Evolutionary conservation across 2,329 filamentous ascomycete genomes (phyloP), one percentile per base, ranked within the genome.

Genomic region (Amauroascus niger): DNA sequence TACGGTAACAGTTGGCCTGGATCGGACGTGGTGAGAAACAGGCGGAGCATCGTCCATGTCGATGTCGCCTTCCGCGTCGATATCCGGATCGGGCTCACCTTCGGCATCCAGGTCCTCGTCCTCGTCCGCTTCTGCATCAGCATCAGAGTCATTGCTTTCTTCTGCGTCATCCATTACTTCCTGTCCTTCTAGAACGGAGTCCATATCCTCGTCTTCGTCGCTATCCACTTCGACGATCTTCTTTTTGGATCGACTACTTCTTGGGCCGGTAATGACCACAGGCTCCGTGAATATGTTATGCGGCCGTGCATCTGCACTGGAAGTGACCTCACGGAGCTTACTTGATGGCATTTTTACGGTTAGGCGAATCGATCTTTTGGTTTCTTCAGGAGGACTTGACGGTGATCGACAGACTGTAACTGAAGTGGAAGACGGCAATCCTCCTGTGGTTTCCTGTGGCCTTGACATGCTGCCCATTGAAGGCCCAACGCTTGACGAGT

Each of bases 311-410:
- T 59, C 57, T 54, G 60, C 60, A 55, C 64, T 61, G 45, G 64
- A 65, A 45, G 70, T 76, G 24, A 71, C 73, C 59, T 76, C 74
- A 30, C 74, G 73, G 52, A 76, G 63, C 62, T 74, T 76, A 61
- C 67, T 74, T 18, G 73, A 69, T 16, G 74, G 71, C 69, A 76
- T 75, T 59, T 73, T 77, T 49, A 77, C 69, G 5, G 71, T 76
- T 52, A 77, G 61, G 57, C 69, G 70, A 46, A 77, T 70, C 39
- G 72, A 72, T 61, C 66, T 70, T 55, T 64, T 64, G 16, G 60
- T 57, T 52, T 72, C 67, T 52, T 67, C 69, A 13, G 67, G 57
- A 18, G 66, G 63, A 18, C 62, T 62, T 52, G 69, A 63, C 16
- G 65, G 59, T 46, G 66, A 65, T 55, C 68, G 67, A 46, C 67